phyloP scores from a whole-genome alignment of 257 asterid genomes.

The Petunia secreta region DNA sequence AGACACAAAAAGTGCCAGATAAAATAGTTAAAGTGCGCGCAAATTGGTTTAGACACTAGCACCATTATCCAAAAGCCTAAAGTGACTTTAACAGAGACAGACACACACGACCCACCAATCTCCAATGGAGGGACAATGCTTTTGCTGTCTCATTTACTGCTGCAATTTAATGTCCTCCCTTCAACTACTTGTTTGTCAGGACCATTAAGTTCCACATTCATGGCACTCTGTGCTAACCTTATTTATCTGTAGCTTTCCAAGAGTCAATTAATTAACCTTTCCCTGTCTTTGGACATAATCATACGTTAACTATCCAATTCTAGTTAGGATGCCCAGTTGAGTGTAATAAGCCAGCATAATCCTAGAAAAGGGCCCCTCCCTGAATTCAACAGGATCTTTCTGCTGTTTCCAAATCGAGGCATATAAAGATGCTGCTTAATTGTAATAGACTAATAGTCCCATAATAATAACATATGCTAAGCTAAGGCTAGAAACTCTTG shows the following conservation, averaged over 20 bases:
- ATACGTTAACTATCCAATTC: neutral
- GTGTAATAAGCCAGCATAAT: constrained; percentile 6
- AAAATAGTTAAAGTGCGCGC: neutral
- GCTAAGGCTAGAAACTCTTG: neutral
- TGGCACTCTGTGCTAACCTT: neutral
- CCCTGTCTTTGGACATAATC: constrained; percentile 1
- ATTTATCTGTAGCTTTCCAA: neutral
- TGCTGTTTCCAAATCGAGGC: constrained; percentile 1
- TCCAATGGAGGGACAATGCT: neutral
- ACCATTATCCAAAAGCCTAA: constrained; percentile 6
- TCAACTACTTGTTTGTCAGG: constrained; percentile 61
- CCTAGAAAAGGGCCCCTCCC: constrained; percentile 4
- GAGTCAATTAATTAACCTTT: neutral
- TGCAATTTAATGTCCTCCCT: constrained; percentile 45
- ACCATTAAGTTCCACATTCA: constrained; percentile 40
- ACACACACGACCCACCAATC: neutral
- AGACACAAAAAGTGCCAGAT: neutral
- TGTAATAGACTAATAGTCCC: neutral
- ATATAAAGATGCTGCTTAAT: neutral
- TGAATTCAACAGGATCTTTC: constrained; percentile 12
- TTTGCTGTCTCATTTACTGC: constrained; percentile 46
- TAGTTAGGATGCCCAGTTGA: neutral
- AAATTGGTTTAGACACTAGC: neutral
- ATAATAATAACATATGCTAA: neutral
- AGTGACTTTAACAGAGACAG: constrained; percentile 23